These are phyloP conservation scores for Platismatia glauca DNA, from an alignment of 495 filamentous ascomycete genomes.

Conservation along the genomic window DNA sequence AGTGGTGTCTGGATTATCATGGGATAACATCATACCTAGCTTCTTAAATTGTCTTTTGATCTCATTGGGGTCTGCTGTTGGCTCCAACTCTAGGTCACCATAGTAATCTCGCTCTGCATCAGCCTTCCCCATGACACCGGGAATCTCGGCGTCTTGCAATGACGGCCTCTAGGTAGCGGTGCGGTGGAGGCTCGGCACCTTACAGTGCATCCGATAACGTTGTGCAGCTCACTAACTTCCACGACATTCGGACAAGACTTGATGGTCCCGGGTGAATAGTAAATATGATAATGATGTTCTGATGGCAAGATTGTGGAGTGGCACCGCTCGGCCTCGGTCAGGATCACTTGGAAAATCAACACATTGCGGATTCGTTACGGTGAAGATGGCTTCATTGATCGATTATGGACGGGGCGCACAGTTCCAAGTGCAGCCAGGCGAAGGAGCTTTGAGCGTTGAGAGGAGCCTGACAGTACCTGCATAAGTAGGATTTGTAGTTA, in stretches of 20 bases:
- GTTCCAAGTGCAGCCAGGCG: background rate
- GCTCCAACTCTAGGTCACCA: conserved; percentile 9
- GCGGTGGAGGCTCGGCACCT: background rate
- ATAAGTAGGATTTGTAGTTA: background rate
- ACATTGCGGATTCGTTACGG: background rate
- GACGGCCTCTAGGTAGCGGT: background rate
- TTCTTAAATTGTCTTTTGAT: conserved; percentile 83
- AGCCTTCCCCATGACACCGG: conserved; percentile 2
- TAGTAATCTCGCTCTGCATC: conserved; percentile 15
- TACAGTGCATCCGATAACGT: background rate
- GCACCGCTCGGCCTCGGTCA: background rate
- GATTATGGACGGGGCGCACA: background rate
- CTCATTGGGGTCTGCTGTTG: conserved; percentile 14
- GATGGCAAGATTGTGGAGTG: background rate
- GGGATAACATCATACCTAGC: conserved; percentile 47
- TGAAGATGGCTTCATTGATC: background rate
- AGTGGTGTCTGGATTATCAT: background rate
- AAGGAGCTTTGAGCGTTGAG: background rate
- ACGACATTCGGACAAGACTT: background rate
- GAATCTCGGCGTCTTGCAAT: background rate
- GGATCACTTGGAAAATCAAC: background rate
- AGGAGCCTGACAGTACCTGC: background rate
- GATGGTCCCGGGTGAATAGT: background rate
- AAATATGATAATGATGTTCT: background rate
- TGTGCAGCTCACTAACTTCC: background rate